Conservation (phyloP, 1,139 yeast genomes). For the Pichia sp. region DNA sequence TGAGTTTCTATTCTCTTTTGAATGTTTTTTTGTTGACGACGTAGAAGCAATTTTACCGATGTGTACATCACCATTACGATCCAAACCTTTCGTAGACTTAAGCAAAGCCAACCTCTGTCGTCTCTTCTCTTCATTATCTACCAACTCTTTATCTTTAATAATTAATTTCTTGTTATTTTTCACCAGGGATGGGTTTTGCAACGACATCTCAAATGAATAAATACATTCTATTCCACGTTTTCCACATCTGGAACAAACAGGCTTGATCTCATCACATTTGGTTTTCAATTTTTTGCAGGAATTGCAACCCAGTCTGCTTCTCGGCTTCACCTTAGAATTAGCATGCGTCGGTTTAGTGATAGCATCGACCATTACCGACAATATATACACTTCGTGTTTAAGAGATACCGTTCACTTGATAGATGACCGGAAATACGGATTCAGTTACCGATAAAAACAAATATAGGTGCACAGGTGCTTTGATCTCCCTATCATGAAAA, state of each 20-base stretch:
- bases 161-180: slow-evolving; percentile 2
- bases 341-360: too few species aligned
- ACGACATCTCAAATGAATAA: slow-evolving; percentile 10
- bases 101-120: background rate
- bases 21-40: background rate
- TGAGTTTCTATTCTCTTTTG: too few species aligned
- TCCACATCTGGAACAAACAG: slow-evolving; percentile 7
- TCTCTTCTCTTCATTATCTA: slow-evolving; percentile 1
- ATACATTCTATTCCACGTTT: slow-evolving; percentile 5
- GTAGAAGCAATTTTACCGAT: background rate
- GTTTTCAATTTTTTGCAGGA: slow-evolving; percentile 8
- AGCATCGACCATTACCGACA: too few species aligned
- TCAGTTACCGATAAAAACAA: too few species aligned
- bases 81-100: background rate
- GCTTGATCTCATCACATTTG: slow-evolving; percentile 12
- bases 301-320: slow-evolving; percentile 12
- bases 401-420: too few species aligned
- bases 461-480: too few species aligned
- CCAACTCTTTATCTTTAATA: slow-evolving; percentile 6
- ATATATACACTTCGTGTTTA: too few species aligned
- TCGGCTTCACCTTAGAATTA: slow-evolving; percentile 1
- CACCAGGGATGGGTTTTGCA: slow-evolving; percentile 8
- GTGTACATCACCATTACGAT: background rate
- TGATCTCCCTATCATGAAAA: too few species aligned
- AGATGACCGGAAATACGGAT: too few species aligned